Conservation (phyloP, 805 yeast species). For the Teunomyces barrocoloradensis region DNA sequence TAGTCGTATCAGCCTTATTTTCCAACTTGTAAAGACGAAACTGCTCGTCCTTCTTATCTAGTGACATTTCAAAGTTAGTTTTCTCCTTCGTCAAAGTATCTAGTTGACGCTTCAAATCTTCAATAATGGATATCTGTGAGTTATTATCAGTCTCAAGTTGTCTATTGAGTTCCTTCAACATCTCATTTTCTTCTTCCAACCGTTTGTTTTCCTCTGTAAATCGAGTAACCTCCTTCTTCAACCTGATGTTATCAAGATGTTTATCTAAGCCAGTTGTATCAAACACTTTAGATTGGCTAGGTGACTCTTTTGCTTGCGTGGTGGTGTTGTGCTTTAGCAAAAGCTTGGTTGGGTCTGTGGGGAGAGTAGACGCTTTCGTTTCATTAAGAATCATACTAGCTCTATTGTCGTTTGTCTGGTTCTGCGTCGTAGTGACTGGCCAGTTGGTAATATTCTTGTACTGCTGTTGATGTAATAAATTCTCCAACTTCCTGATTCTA, state of each 20-base stretch:
- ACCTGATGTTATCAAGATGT: slow-evolving; percentile 40
- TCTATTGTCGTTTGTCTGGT: slow-evolving; percentile 9
- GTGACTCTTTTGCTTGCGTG: neutral
- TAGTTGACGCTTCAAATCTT: slow-evolving; percentile 7
- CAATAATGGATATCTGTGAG: slow-evolving; percentile 2
- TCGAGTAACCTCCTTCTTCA: slow-evolving; percentile 30
- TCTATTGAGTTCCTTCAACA: slow-evolving; percentile 9
- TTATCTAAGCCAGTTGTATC: slow-evolving; percentile 41
- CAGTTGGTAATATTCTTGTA: slow-evolving; percentile 50
- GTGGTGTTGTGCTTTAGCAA: slow-evolving; percentile 18
- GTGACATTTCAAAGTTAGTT: neutral
- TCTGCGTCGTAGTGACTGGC: slow-evolving; percentile 33
- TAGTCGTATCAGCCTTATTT: slow-evolving; percentile 6
- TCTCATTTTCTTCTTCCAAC: slow-evolving; percentile 4
- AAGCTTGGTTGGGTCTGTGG: slow-evolving; percentile 26
- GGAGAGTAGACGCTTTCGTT: neutral
- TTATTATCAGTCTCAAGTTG: slow-evolving; percentile 5
- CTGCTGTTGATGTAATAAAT: slow-evolving; percentile 70
- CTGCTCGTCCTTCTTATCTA: slow-evolving; percentile 6
- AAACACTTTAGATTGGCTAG: slow-evolving; percentile 16
- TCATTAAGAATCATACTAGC: slow-evolving; percentile 19
- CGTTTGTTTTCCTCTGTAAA: slow-evolving; percentile 2
- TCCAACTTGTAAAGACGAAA: slow-evolving; percentile 6
- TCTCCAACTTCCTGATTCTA: slow-evolving; percentile 75
- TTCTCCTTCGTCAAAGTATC: neutral